Conservation (phyloP, 345 rosid genomes). For the Linum trigynum region DNA sequence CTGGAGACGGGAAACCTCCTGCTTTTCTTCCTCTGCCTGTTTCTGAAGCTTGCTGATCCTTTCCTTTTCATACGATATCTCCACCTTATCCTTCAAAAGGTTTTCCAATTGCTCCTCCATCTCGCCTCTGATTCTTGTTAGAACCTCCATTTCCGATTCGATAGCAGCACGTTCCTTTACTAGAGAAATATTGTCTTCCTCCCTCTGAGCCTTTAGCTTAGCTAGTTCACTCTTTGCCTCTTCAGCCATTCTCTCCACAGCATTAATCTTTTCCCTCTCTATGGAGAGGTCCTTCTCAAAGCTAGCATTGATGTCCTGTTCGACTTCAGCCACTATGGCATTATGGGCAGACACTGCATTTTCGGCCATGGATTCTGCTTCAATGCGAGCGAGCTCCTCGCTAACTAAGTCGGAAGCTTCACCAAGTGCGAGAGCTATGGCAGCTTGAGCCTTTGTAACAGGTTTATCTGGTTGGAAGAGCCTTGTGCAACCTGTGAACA, state of each 20-base stretch:
- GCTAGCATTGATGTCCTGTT: conserved; percentile 64
- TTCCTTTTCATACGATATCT: conserved; percentile 74
- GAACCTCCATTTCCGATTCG: conserved; percentile 78
- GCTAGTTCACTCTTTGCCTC: conserved; percentile 62
- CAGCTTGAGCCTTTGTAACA: conserved; percentile 90
- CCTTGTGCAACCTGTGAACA: conserved; percentile 58
- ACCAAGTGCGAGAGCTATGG: conserved; percentile 77
- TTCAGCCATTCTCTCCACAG: conserved; percentile 76
- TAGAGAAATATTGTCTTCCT: conserved; percentile 51
- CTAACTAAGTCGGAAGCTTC: conserved; percentile 68
- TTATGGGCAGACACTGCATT: conserved; percentile 68
- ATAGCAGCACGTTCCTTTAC: conserved; percentile 56
- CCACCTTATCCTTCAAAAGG: conserved; percentile 55
- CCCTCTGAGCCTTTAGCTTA: conserved; percentile 57
- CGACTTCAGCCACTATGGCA: conserved; percentile 73
- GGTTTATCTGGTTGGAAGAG: conserved; percentile 87
- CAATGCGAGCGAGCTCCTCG: conserved; percentile 86
- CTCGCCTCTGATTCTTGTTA: conserved; percentile 53
- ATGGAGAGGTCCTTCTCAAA: conserved; percentile 60
- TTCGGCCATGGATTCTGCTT: conserved; percentile 90
- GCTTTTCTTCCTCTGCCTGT: conserved; percentile 65
- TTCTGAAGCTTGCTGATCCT: conserved; percentile 48
- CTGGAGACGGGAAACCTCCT: conserved; percentile 58
- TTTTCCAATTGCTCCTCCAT: conserved; percentile 68
- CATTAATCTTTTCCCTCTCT: conserved; percentile 64